Evolutionary conservation across 495 filamentous ascomycete genomes (phyloP), one percentile per base, ranked within the genome.

Genomic region (Aspergillus coremiiformis): DNA sequence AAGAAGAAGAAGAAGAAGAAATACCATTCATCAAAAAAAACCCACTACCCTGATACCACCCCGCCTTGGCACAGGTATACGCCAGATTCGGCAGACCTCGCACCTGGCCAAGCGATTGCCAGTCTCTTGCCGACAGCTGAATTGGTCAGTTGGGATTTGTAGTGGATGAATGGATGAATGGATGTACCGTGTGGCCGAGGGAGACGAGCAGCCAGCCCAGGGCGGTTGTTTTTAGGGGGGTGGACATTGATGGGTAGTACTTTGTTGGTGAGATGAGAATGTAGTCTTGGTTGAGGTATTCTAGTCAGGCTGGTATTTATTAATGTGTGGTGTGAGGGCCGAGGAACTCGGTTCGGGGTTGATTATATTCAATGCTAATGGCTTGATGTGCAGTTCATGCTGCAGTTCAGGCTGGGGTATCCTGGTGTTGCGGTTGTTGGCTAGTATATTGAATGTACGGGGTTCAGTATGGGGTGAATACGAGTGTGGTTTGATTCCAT

Each of bases 31-130:
- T 49, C 22, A 68, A 23, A 43, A 65, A 57, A 22, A 58, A 68
- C 4, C 41, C 61, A 48, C 64, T 65, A 14, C 66, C 66, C 54
- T 68, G 66, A 41, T 63, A 65, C 66, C 66, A 68, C 24, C 62
- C 66, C 8, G 55, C 62, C 3, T 49, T 62, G 32, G 58, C 60
- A 46, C 64, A 63, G 27, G 64, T 61, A 47, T 54, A 62, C 41
- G 64, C 59, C 10, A 65, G 52, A 27, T 45, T 60, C 12, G 63
- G 66, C 4, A 66, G 49, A 17, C 53, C 46, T 27, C 60, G 55
- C 51, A 63, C 65, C 39, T 63, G 56, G 12, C 41, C 51, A 12
- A 42, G 23, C 0, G 44, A 46, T 49, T 57, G 54, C 54, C 53
- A 63, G 42, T 60, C 54, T 50, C 52, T 54, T 32, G 60, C 60